Conservation (phyloP, 257 asterid species). For the Solanum ossicruentum region DNA sequence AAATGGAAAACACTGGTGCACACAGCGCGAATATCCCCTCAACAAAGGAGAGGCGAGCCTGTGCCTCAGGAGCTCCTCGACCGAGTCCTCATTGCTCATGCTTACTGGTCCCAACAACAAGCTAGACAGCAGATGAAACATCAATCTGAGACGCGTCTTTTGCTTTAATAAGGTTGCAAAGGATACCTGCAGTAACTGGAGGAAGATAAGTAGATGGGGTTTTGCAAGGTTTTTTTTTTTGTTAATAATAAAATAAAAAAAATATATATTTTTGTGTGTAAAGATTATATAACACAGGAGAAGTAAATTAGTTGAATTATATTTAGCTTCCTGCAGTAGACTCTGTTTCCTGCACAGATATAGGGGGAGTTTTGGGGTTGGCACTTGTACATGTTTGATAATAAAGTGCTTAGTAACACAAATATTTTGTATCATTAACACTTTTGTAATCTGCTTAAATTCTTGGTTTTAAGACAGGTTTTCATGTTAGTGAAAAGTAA, state of each 20-base stretch:
- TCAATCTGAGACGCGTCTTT: constrained; percentile 1
- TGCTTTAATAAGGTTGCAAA: background rate
- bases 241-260: background rate
- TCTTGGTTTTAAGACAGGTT: background rate
- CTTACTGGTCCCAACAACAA: constrained; percentile 14
- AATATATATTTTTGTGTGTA: background rate
- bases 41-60: constrained; percentile 20
- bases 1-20: constrained; percentile 19
- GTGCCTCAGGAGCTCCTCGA: constrained; percentile 15
- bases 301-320: background rate
- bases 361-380: background rate
- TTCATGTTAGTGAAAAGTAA: too few species aligned
- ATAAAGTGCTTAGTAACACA: background rate
- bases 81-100: constrained; percentile 10
- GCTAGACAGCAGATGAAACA: constrained; percentile 13
- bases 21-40: constrained; percentile 16
- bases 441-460: background rate
- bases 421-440: background rate
- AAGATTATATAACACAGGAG: background rate
- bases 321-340: background rate
- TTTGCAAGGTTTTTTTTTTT: background rate
- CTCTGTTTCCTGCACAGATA: background rate
- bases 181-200: background rate
- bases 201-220: background rate
- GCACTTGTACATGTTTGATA: background rate